These are phyloP conservation scores for Neurospora sublineolata DNA, from an alignment of 495 filamentous ascomycete species.

Conservation along the genomic window DNA sequence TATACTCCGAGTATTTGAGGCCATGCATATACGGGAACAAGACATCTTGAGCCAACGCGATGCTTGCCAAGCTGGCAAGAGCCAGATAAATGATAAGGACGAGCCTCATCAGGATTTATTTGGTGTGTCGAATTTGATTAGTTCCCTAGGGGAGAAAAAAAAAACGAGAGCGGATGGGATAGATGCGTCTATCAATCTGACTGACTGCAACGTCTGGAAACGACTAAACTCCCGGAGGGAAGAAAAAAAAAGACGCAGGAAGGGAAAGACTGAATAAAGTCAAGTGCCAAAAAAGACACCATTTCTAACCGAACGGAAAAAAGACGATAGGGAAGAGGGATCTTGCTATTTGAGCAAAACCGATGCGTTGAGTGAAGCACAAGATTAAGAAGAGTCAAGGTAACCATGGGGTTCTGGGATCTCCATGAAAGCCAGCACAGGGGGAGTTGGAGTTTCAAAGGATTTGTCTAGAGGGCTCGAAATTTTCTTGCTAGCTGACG, in stretches of 20 bases:
- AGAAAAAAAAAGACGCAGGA: background rate
- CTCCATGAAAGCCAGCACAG: background rate
- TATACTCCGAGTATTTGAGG: slow-evolving; percentile 9
- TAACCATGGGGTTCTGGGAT: slow-evolving; percentile 6
- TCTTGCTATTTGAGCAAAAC: slow-evolving; percentile 8
- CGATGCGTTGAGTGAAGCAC: background rate
- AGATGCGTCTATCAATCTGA: background rate
- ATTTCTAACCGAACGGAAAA: background rate
- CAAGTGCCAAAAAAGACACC: background rate
- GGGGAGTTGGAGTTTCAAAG: background rate
- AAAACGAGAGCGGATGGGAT: background rate
- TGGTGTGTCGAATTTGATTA: too few relatives aligned
- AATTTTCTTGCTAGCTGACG: too few relatives aligned
- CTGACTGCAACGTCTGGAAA: slow-evolving; percentile 1
- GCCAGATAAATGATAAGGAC: slow-evolving; percentile 6
- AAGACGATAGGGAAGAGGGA: background rate
- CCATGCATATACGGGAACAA: slow-evolving; percentile 12
- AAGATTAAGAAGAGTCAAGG: slow-evolving; percentile 17
- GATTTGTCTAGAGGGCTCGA: background rate
- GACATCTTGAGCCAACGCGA: slow-evolving; percentile 8
- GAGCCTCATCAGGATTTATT: slow-evolving; percentile 9
- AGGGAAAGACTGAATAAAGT: background rate
- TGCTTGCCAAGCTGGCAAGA: slow-evolving; percentile 9
- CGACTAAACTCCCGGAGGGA: background rate
- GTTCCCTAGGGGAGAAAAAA: too few relatives aligned